These are phyloP conservation scores for Meyerozyma sp. DNA, from an alignment of 1,139 yeast species.

Conservation along the genomic window DNA sequence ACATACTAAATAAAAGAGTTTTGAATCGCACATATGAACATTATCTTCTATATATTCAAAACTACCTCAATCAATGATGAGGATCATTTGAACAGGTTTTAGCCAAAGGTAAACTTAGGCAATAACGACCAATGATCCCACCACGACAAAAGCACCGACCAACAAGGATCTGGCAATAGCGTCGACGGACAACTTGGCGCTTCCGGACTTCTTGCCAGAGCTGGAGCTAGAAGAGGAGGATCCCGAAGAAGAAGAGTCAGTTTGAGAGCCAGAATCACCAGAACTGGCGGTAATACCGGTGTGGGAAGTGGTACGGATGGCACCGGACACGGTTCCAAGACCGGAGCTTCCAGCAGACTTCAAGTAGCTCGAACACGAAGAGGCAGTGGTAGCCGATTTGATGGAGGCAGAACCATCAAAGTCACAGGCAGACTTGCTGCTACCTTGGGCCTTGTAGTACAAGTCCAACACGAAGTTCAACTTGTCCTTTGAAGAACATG, in stretches of 20 bases:
- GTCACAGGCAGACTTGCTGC: conserved; percentile 50
- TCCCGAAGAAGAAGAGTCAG: conserved; percentile 9
- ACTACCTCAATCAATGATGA: not conserved
- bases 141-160: conserved; percentile 17
- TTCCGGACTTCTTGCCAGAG: conserved; percentile 8
- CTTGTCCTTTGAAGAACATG: conserved; percentile 55
- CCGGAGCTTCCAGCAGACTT: conserved; percentile 38
- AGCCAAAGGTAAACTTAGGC: conserved; percentile 8
- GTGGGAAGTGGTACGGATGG: conserved; percentile 9
- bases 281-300: conserved; percentile 6
- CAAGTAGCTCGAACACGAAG: conserved; percentile 43
- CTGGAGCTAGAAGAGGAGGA: conserved; percentile 7
- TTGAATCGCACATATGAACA: not conserved
- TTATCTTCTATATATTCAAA: not conserved
- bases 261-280: conserved; percentile 14
- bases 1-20: not conserved
- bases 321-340: conserved; percentile 29
- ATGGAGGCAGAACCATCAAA: conserved; percentile 62
- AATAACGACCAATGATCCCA: conserved; percentile 17
- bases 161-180: conserved; percentile 14
- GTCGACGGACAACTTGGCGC: conserved; percentile 12
- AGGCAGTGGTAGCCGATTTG: conserved; percentile 46
- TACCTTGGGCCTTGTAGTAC: conserved; percentile 49
- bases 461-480: conserved; percentile 57
- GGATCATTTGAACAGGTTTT: not conserved